These are phyloP conservation scores for Suillus plorans DNA, from an alignment of 768 basidiomycete genomes.

Conservation along the genomic window DNA sequence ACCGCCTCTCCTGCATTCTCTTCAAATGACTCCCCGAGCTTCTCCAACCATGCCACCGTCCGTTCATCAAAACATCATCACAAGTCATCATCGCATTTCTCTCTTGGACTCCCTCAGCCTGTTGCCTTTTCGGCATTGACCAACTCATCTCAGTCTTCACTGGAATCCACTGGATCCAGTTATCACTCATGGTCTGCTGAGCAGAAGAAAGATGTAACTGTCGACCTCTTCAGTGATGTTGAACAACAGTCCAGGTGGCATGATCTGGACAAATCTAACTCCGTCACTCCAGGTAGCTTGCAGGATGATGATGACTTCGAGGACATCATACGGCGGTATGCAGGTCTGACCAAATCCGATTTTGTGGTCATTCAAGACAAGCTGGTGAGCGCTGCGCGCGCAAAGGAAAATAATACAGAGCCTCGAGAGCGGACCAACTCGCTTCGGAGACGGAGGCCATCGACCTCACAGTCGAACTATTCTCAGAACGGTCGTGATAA, in stretches of 20 bases:
- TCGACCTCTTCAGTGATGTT: slow-evolving; percentile 52
- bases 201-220: slow-evolving; percentile 50
- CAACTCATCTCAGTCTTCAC: slow-evolving; percentile 76
- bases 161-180: slow-evolving; percentile 81
- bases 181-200: slow-evolving; percentile 78
- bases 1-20: slow-evolving; percentile 46
- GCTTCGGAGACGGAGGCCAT: slow-evolving; percentile 72
- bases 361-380: slow-evolving; percentile 74
- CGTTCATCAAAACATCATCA: slow-evolving; percentile 57
- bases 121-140: slow-evolving; percentile 69
- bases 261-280: slow-evolving; percentile 55
- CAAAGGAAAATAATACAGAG: slow-evolving; percentile 57
- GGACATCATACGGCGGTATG: slow-evolving; percentile 61
- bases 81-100: slow-evolving; percentile 49
- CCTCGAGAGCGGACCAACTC: slow-evolving; percentile 64
- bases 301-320: slow-evolving; percentile 62
- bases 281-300: slow-evolving; percentile 48
- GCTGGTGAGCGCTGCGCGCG: slow-evolving; percentile 60
- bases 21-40: slow-evolving; percentile 25
- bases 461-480: slow-evolving; percentile 82
- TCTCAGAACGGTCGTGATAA: slow-evolving; percentile 52
- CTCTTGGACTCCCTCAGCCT: slow-evolving; percentile 50
- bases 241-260: slow-evolving; percentile 62
- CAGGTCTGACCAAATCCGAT: slow-evolving; percentile 70
- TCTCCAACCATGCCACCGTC: slow-evolving; percentile 36